A percentile compares a stretch with the other conserved stretches of the same genome.
phyloP scores from a whole-genome alignment of 805 yeast genomes.

The Candida tibetensis region DNA sequence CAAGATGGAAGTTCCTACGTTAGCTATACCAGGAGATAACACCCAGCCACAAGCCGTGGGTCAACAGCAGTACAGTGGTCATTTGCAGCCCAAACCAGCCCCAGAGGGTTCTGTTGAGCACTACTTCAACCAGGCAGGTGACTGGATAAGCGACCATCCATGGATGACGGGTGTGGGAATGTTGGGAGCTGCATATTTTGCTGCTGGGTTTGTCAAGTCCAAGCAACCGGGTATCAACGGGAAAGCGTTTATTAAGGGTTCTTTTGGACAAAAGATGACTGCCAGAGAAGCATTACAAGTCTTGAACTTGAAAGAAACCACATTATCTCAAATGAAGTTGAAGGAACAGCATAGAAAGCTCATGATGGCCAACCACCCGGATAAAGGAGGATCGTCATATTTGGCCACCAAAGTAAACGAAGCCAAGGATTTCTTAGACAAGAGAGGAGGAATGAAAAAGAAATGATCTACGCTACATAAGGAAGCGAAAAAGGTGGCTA shows the following conservation, averaged over 20 bases:
- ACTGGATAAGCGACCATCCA: slow-evolving; percentile 74
- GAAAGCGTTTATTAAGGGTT: slow-evolving; percentile 75
- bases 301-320: slow-evolving; percentile 68
- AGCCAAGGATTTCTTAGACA: slow-evolving; percentile 80
- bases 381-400: slow-evolving; percentile 88
- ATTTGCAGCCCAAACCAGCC: slow-evolving; percentile 39
- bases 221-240: slow-evolving; percentile 67
- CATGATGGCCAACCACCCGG: slow-evolving; percentile 91
- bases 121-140: slow-evolving; percentile 59
- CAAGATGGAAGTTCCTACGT: slow-evolving; percentile 52
- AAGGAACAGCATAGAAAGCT: slow-evolving; percentile 79
- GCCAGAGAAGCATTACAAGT: slow-evolving; percentile 87
- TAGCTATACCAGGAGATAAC: slow-evolving; percentile 55
- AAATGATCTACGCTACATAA: slow-evolving; percentile 19
- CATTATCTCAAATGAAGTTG: slow-evolving; percentile 58
- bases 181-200: slow-evolving; percentile 58
- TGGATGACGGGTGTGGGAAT: slow-evolving; percentile 68
- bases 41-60: slow-evolving; percentile 20
- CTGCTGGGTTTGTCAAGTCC: slow-evolving; percentile 64
- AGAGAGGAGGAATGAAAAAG: slow-evolving; percentile 53
- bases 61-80: slow-evolving; percentile 34
- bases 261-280: slow-evolving; percentile 88
- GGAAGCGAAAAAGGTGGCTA: neutral
- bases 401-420: slow-evolving; percentile 90
- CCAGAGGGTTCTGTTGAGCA: slow-evolving; percentile 52